Evolutionary conservation across 805 yeast genomes (phyloP), one percentile per base, ranked within the genome.

Genomic region (Hanseniaspora occidentalis): DNA sequence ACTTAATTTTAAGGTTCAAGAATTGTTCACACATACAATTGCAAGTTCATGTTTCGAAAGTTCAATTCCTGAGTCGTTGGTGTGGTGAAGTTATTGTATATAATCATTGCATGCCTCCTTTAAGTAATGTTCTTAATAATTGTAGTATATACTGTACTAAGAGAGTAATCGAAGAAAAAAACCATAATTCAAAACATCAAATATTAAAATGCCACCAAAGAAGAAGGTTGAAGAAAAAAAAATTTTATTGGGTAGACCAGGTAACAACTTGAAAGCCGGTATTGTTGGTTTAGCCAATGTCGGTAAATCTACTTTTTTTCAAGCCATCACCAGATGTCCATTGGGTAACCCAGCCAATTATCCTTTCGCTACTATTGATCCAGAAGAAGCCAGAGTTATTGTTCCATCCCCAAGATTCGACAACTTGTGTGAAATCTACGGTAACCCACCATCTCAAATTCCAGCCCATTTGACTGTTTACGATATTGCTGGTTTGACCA

Each of bases 401-500:
- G 97, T 92, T 45, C 96, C 96, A 53, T 84, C 95, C 45, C 74
- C 81, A 46, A 77, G 95, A 61, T 77, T 92, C 55, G 94, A 89
- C 54, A 73, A 70, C 46, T 71, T 92, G 40, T 71, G 74, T 53
- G 73, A 73, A 39, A 65, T 81, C 54, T 92, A 85, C 71, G 71
- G 74, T 56, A 60, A 64, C 58, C 89, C 96, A 45, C 82, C 84
- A 54, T 73, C 82, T 52, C 77, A 77, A 58, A 86, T 89, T 45
- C 96, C 96, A 45, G 96, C 97, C 14, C 79, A 72, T 58, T 77
- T 89, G 63, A 89, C 96, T 43, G 77, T 92, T 44, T 86, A 84
- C 57, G 98, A 92, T 67, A 92, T 92, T 65, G 98, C 98, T 45
- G 98, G 98, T 63, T 72, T 92, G 60, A 89, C 97, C 49, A 84